Conservation (phyloP, 2,329 filamentous ascomycete species). For the Botrytis fabae region DNA sequence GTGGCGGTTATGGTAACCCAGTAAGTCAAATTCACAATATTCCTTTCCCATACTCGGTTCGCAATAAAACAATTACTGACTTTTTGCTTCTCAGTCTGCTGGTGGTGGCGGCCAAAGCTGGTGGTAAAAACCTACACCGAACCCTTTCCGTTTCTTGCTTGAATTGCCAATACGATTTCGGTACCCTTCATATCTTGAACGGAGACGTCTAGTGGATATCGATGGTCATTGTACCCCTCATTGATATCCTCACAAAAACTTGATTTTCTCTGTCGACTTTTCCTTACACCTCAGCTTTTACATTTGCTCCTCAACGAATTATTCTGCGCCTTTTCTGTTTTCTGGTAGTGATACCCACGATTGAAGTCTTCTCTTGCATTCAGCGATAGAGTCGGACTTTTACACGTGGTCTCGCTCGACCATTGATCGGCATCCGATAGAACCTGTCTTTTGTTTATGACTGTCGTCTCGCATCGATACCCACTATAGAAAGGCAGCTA, state of each 20-base stretch:
- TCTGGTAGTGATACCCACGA: constrained; percentile 38
- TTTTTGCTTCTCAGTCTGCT: constrained; percentile 40
- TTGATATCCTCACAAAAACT: constrained; percentile 21
- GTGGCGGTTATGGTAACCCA: constrained; percentile 57
- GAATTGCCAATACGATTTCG: constrained; percentile 25
- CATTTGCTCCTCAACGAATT: constrained; percentile 29
- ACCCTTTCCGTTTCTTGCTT: constrained; percentile 34
- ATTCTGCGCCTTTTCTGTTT: constrained; percentile 38
- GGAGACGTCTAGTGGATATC: constrained; percentile 37
- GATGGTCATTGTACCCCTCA: constrained; percentile 29
- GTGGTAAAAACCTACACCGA: constrained; percentile 49
- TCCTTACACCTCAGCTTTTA: constrained; percentile 27
- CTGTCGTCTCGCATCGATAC: constrained; percentile 39
- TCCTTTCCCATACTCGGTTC: too few species aligned
- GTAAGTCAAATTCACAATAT: neutral
- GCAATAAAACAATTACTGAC: neutral
- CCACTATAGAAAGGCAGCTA: constrained; percentile 41
- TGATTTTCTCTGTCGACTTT: constrained; percentile 26
- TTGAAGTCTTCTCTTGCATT: constrained; percentile 34
- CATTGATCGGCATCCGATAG: constrained; percentile 43
- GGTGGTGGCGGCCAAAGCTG: constrained; percentile 52
- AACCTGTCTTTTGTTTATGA: constrained; percentile 43
- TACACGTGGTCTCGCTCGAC: constrained; percentile 35
- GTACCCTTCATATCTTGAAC: constrained; percentile 34
- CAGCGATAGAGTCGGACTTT: constrained; percentile 35